phyloP scores from a whole-genome alignment of 2,329 filamentous ascomycete species.

The Trichoderma citrinoviride region DNA sequence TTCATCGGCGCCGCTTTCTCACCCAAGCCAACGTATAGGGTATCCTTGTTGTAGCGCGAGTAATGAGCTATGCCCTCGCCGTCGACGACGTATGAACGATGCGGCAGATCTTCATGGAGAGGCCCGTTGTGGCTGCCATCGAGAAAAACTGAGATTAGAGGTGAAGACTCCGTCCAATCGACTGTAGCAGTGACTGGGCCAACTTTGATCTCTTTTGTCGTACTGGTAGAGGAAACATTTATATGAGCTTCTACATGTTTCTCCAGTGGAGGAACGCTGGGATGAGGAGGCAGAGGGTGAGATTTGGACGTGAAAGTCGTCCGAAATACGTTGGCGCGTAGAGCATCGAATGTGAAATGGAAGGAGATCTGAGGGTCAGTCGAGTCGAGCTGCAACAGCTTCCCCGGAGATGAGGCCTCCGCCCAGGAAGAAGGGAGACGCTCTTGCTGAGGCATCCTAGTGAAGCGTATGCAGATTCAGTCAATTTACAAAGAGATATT shows the following conservation, averaged over 20 bases:
- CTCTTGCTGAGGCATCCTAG: slow-evolving; percentile 32
- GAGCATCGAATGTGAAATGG: slow-evolving; percentile 60
- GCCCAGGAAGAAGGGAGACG: slow-evolving; percentile 32
- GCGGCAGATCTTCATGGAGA: slow-evolving; percentile 60
- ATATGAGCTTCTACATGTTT: slow-evolving; percentile 30
- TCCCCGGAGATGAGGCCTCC: slow-evolving; percentile 27
- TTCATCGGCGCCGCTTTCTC: slow-evolving; percentile 74
- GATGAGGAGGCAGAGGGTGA: slow-evolving; percentile 64
- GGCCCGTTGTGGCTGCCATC: slow-evolving; percentile 43
- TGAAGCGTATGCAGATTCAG: not conserved
- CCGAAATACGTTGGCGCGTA: slow-evolving; percentile 63
- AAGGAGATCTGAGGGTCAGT: slow-evolving; percentile 39
- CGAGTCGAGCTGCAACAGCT: slow-evolving; percentile 27
- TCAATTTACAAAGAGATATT: not conserved
- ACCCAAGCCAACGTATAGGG: slow-evolving; percentile 67
- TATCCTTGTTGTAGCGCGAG: slow-evolving; percentile 58
- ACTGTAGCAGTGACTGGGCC: slow-evolving; percentile 53
- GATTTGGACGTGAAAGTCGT: slow-evolving; percentile 62
- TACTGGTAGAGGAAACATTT: slow-evolving; percentile 26
- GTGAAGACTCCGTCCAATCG: slow-evolving; percentile 54
- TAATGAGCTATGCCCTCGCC: slow-evolving; percentile 63
- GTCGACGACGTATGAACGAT: slow-evolving; percentile 64
- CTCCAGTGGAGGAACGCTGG: slow-evolving; percentile 51
- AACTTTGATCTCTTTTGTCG: slow-evolving; percentile 44
- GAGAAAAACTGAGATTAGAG: slow-evolving; percentile 56